phyloP scores from a whole-genome alignment of 192 early-diverging fungal species.

The Coemansia sp. region DNA sequence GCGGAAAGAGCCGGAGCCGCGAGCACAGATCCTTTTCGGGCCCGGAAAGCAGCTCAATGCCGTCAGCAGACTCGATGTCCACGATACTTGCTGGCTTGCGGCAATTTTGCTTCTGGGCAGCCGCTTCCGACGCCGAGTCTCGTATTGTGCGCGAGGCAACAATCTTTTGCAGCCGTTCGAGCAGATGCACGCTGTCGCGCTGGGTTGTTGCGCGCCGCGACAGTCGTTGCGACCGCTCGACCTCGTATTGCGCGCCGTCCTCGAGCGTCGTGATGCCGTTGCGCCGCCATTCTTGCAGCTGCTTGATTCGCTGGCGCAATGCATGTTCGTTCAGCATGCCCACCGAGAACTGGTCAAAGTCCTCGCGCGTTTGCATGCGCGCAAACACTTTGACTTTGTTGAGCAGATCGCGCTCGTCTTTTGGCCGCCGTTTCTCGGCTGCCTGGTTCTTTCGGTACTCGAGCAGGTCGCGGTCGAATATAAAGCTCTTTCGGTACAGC shows the following conservation, averaged over 20 bases:
- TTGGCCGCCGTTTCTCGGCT: conserved; percentile 75
- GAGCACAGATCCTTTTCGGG: conserved; percentile 81
- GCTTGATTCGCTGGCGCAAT: conserved; percentile 73
- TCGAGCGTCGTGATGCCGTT: conserved; percentile 79
- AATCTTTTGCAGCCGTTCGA: conserved; percentile 27
- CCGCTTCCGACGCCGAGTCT: neutral
- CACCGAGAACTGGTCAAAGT: conserved; percentile 75
- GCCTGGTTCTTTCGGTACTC: conserved; percentile 81
- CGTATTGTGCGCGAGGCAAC: conserved; percentile 24
- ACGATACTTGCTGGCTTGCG: conserved; percentile 53
- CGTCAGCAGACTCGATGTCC: conserved; percentile 79
- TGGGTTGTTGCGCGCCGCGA: conserved; percentile 48
- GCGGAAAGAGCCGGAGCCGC: conserved; percentile 78
- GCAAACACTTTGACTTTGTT: conserved; percentile 82
- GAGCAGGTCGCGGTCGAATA: conserved; percentile 84
- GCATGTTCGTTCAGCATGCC: conserved; percentile 71
- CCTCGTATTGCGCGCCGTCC: conserved; percentile 73
- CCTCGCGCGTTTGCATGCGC: conserved; percentile 74
- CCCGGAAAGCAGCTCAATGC: conserved; percentile 77
- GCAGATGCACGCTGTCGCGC: conserved; percentile 49
- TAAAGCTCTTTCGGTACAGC: conserved; percentile 77
- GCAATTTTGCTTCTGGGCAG: conserved; percentile 6
- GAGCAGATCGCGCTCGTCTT: conserved; percentile 86
- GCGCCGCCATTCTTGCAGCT: conserved; percentile 84
- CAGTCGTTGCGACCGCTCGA: conserved; percentile 57